Evolutionary conservation across 2,329 filamentous ascomycete species (phyloP), one percentile per base, ranked within the genome.

Genomic region (Diaporthe vexans): DNA sequence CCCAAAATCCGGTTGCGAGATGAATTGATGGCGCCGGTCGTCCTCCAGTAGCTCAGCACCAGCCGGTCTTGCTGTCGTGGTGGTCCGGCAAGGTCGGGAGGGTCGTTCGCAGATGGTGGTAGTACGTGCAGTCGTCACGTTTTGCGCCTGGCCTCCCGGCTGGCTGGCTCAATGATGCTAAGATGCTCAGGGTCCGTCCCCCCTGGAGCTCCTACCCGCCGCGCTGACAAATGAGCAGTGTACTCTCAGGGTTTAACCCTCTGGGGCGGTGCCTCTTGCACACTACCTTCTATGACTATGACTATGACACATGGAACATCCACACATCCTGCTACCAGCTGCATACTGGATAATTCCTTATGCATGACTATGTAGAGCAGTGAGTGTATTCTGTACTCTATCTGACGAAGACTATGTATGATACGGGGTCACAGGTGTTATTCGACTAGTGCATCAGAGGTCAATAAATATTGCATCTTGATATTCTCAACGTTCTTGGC

Each of bases 131-230:
- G 46, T 52, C 29, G 46, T 67, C 63, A 67, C 61, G 63, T 67
- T 67, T 40, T 67, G 63, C 46, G 46, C 63, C 29, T 67, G 63
- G 29, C 21, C 8, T 24, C 46, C 29, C 37, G 63, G 63, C 63
- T 26, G 21, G 48, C 33, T 52, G 63, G 63, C 63, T 67, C 63
- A 67, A 67, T 67, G 63, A 67, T 67, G 63, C 63, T 67, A 67
- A 54, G 21, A 67, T 67, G 43, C 61, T 52, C 63, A 67, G 63
- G 63, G 46, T 52, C 46, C 26, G 15, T 19, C 52, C 24, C 24
- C 52, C 15, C 61, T 11, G 15, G 43, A 33, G 40, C 40, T 65
- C 24, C 58, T 24, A 46, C 59, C 26, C 24, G 19, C 17, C 9
- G 43, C n/a, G 61, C 61, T 67, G 61, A 67, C 61, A 67, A 67